phyloP scores from a whole-genome alignment of 805 yeast genomes.

The Pichia membranifaciens region DNA sequence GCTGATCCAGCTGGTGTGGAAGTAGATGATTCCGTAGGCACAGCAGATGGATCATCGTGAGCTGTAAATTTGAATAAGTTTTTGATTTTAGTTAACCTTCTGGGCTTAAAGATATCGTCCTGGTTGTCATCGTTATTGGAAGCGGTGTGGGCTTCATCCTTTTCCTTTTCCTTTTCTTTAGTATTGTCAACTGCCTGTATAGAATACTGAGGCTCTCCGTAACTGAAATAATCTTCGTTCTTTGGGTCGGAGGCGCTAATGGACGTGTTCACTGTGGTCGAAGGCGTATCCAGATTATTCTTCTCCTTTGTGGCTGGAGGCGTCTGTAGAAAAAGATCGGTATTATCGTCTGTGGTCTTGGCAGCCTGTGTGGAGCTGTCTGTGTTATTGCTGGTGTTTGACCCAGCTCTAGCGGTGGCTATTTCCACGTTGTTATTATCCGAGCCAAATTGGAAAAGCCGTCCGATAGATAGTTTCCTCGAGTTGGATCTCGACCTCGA shows the following conservation, averaged over 20 bases:
- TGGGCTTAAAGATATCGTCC: conserved; percentile 10
- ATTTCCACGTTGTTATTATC: conserved; percentile 13
- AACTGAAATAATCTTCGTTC: conserved; percentile 14
- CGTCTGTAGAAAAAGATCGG: conserved; percentile 17
- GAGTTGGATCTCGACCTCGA: conserved; percentile 38
- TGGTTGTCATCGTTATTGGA: background rate
- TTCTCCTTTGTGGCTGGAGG: conserved; percentile 18
- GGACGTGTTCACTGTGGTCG: conserved; percentile 1
- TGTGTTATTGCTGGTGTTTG: conserved; percentile 3
- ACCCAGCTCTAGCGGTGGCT: conserved; percentile 5
- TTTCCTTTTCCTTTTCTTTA: conserved; percentile 3
- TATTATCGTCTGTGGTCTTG: conserved; percentile 21
- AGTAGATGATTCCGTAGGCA: background rate
- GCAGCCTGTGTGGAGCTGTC: conserved; percentile 12
- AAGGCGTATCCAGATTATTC: background rate
- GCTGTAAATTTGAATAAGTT: conserved; percentile 25
- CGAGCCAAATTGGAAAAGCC: conserved; percentile 35
- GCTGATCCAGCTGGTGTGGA: background rate
- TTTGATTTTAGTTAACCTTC: conserved; percentile 25
- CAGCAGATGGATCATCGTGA: conserved; percentile 8
- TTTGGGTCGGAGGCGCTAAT: background rate
- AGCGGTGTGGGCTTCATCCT: conserved; percentile 11
- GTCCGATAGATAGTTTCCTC: conserved; percentile 30
- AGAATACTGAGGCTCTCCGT: background rate
- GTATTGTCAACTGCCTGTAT: background rate